Percentiles rank a stretch among this genome's conserved stretches.
phyloP scores from a whole-genome alignment of 441 rosid species.

The Erodium chrysanthum region DNA sequence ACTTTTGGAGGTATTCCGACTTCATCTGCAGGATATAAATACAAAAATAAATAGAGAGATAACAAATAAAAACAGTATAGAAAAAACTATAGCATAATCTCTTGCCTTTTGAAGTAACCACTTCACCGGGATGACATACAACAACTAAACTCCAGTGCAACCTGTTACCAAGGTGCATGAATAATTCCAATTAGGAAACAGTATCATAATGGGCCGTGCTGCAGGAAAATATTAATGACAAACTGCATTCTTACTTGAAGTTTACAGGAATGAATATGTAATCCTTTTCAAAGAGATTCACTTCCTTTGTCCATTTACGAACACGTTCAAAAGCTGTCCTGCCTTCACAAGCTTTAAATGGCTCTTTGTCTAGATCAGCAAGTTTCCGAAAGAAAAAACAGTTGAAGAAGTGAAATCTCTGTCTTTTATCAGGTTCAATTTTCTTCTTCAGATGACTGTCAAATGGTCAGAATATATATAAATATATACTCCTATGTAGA shows the following conservation, averaged over 20 bases:
- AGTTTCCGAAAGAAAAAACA: constrained; percentile 89
- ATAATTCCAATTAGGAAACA: constrained; percentile 17
- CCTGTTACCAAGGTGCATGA: constrained; percentile 26
- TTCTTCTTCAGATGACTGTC: constrained; percentile 57
- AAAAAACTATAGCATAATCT: constrained; percentile 5
- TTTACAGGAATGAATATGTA: constrained; percentile 84
- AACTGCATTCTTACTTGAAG: constrained; percentile 44
- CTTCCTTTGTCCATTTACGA: constrained; percentile 82
- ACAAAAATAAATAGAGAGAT: background rate
- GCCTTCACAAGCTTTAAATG: constrained; percentile 45
- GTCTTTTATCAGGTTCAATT: constrained; percentile 41
- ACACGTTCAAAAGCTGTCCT: constrained; percentile 70
- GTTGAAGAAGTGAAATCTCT: constrained; percentile 72
- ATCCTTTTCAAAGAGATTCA: constrained; percentile 70
- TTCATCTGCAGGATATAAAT: constrained; percentile 30
- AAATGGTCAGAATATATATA: constrained; percentile 16
- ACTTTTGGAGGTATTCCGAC: constrained; percentile 28
- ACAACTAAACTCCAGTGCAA: constrained; percentile 84
- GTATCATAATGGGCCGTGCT: constrained; percentile 5
- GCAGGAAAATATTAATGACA: background rate
- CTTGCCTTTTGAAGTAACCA: constrained; percentile 40
- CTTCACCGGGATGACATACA: constrained; percentile 74
- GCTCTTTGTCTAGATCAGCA: constrained; percentile 67
- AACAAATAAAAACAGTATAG: background rate
- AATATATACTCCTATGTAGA: constrained; percentile 10